phyloP scores from a whole-genome alignment of 768 basidiomycete genomes.

The Paxillus involutus region DNA sequence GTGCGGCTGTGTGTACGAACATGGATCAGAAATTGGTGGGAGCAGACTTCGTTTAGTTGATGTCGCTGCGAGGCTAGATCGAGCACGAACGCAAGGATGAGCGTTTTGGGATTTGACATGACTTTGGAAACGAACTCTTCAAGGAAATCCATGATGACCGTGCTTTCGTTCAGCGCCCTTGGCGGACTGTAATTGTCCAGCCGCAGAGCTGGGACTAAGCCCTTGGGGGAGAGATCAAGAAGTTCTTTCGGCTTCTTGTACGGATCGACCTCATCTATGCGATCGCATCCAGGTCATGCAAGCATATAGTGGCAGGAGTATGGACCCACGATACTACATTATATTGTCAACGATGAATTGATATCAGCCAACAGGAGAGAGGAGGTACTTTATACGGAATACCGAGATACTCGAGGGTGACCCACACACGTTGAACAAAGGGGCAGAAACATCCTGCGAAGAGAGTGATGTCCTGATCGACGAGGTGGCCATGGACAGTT shows the following conservation, averaged over 20 bases:
- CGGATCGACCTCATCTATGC: constrained; percentile 74
- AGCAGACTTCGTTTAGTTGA: constrained; percentile 53
- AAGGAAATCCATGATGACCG: constrained; percentile 74
- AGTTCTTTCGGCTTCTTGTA: constrained; percentile 81
- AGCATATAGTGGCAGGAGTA: background rate
- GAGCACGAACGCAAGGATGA: background rate
- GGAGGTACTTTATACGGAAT: constrained; percentile 65
- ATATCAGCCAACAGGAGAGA: background rate
- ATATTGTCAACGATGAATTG: background rate
- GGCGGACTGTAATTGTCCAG: constrained; percentile 55
- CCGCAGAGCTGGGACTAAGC: constrained; percentile 71
- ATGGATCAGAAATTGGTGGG: constrained; percentile 58
- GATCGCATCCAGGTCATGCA: background rate
- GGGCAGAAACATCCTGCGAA: constrained; percentile 79
- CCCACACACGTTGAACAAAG: constrained; percentile 83
- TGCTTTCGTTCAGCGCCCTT: constrained; percentile 73
- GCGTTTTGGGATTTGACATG: background rate
- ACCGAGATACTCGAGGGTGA: constrained; percentile 65
- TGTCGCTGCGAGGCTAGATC: constrained; percentile 46
- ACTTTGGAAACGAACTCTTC: constrained; percentile 55
- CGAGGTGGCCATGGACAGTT: constrained; percentile 51
- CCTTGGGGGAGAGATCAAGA: constrained; percentile 79
- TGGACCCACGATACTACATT: constrained; percentile 39
- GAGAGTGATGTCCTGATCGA: constrained; percentile 56
- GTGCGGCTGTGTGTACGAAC: constrained; percentile 34